Evolutionary conservation across 2,329 filamentous ascomycete species (phyloP), one percentile per base, ranked within the genome.

Genomic region (Fusarium domesticum): DNA sequence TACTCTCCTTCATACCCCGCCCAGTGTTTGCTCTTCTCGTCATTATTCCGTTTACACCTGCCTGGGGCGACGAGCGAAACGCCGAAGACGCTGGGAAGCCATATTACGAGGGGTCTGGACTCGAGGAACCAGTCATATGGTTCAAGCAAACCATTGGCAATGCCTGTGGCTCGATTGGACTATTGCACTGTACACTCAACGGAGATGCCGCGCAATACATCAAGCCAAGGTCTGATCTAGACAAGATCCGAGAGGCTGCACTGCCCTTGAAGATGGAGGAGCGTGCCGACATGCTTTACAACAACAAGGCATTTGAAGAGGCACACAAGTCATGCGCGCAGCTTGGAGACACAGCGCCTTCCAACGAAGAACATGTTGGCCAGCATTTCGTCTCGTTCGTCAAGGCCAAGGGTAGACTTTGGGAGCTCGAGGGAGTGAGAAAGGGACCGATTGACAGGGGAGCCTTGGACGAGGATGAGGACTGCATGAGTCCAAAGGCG

Each of bases 21-120:
- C 90, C 90, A 8, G 85, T 85, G 4, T 77, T 88, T 56, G 90
- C 89, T 6, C 78, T 95, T 18, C 80, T 96, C 35, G 82, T 95
- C 56, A 87, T 95, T 53, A 93, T 95, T 67, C 89, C 90, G 50
- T 76, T 91, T 50, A 85, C 80, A 18, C 70, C 78, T 32, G 76
- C 79, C 37, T 95, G 92, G 75, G 84, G 92, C 67, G 35, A 45
- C 73, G 78, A 37, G 2, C 42, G 35, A 3, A 18, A 38, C 6
- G 38, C 32, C 3, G 39, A 43, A 25, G 35, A 41, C 3, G 34
- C 23, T 7, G 16, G 42, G 16, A 37, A n/a, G 2, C 20, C 39
- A 6, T 39, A 36, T 16, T 51, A 51, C 16, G 25, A 19, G 2
- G 37, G 35, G 6, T n/a, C 33, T 14, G 48, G 48, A 11, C 15